These are phyloP conservation scores for Mixia osmundae DNA, from an alignment of 1,284 basidiomycete species.

Conservation along the genomic window DNA sequence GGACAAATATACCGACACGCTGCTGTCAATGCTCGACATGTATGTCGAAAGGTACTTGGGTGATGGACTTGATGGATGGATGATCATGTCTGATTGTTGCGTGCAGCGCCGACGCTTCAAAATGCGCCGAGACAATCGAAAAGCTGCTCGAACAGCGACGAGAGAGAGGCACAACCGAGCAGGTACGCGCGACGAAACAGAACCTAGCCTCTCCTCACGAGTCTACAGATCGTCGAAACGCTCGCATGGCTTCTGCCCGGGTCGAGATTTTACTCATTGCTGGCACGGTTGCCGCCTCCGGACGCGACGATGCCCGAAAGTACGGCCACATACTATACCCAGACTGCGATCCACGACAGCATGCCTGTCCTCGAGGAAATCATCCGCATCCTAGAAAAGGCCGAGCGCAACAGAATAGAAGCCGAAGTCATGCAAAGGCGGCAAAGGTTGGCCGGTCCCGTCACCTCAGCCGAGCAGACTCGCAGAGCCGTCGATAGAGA, in stretches of 20 bases:
- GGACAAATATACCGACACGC: conserved; percentile 14
- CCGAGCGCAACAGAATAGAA: conserved; percentile 34
- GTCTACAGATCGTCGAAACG: conserved; percentile 36
- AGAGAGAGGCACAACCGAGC: conserved; percentile 33
- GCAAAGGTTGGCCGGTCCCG: conserved; percentile 39
- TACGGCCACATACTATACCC: conserved; percentile 28
- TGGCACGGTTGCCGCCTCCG: conserved; percentile 43
- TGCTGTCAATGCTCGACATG: neutral
- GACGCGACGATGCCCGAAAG: conserved; percentile 45
- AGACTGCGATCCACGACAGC: conserved; percentile 43
- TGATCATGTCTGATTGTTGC: neutral
- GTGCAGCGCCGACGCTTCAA: conserved; percentile 53
- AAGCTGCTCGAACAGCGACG: conserved; percentile 43
- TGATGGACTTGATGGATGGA: too few relatives aligned
- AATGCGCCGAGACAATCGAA: conserved; percentile 55
- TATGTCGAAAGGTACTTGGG: neutral
- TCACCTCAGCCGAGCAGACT: conserved; percentile 20
- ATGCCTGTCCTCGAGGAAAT: conserved; percentile 46
- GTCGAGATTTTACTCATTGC: conserved; percentile 39
- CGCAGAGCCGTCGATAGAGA: conserved; percentile 15
- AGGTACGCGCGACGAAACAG: conserved; percentile 26
- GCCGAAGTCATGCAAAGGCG: conserved; percentile 51
- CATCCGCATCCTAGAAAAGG: conserved; percentile 32
- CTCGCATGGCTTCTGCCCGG: conserved; percentile 49
- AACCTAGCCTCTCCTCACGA: conserved; percentile 1